Evolutionary conservation across 208 protist genomes (phyloP).

Genomic region (Wallacemonas collosoma): DNA sequence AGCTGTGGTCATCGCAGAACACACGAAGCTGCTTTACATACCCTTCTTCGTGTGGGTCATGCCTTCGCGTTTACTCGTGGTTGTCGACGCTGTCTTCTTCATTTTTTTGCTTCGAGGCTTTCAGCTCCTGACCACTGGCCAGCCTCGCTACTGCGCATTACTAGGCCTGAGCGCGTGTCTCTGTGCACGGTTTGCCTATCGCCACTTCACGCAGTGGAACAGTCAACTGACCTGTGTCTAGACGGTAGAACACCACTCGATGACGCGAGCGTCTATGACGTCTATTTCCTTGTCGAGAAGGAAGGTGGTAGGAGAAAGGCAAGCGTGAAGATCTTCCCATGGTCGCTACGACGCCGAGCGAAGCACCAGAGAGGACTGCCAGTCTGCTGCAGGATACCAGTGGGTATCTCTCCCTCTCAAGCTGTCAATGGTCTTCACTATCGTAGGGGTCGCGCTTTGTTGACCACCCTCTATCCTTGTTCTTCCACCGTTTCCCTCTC

Average conservation of each 20-base stretch:
- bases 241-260: neutral
- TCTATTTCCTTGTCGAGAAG: too few species aligned
- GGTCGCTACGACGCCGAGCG: too few species aligned
- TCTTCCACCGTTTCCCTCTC: too few species aligned
- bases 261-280: too few species aligned
- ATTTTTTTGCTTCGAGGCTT: conserved; percentile 73
- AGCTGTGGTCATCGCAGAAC: conserved; percentile 54
- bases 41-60: conserved; percentile 85
- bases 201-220: conserved; percentile 68
- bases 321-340: too few species aligned
- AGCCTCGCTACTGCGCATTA: conserved; percentile 35
- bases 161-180: conserved; percentile 32
- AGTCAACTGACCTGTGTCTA: conserved; percentile 23
- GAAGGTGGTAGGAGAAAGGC: too few species aligned
- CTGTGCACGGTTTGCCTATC: conserved; percentile 48
- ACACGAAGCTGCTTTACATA: conserved; percentile 60
- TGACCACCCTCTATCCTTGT: too few species aligned
- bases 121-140: conserved; percentile 27
- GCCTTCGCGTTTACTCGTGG: conserved; percentile 53
- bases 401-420: too few species aligned
- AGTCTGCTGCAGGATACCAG: too few species aligned
- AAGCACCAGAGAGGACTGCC: too few species aligned
- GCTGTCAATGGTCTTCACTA: too few species aligned
- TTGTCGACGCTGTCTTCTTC: conserved; percentile 72
- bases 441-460: too few species aligned